Evolutionary conservation across 345 rosid genomes (phyloP).

Genomic region (Noccaea bulbosa): DNA sequence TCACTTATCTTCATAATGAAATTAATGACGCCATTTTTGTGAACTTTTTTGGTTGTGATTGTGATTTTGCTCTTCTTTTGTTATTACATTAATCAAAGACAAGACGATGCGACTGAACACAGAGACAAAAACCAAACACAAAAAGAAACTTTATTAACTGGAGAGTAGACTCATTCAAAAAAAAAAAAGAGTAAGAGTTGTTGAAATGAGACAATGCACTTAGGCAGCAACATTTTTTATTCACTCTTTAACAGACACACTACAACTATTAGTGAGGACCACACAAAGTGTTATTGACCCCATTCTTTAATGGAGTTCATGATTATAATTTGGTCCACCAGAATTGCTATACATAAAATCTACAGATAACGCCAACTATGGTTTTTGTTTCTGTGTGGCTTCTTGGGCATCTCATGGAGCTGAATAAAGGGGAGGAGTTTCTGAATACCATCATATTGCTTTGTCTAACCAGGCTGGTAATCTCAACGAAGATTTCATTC

Average conservation of each 20-base stretch:
- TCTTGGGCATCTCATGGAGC: constrained; percentile 5
- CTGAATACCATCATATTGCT: constrained; percentile 50
- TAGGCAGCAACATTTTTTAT: background rate
- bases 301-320: background rate
- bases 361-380: constrained; percentile 1
- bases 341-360: constrained; percentile 7
- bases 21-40: no score
- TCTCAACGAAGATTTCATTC: constrained; percentile 70
- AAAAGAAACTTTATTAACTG: background rate
- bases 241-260: background rate
- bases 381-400: background rate
- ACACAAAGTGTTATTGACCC: background rate
- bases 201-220: background rate
- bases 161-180: background rate
- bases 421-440: background rate
- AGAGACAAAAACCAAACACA: background rate
- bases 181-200: constrained; percentile 15
- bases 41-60: no score
- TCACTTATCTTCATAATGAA: no score
- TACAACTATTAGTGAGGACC: background rate
- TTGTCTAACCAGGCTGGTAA: constrained; percentile 84
- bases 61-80: background rate
- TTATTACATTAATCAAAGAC: background rate
- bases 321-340: constrained; percentile 11
- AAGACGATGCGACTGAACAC: constrained; percentile 14